These are phyloP conservation scores for Phyllachora maydis DNA, from an alignment of 2,329 filamentous ascomycete species.

Conservation along the genomic window DNA sequence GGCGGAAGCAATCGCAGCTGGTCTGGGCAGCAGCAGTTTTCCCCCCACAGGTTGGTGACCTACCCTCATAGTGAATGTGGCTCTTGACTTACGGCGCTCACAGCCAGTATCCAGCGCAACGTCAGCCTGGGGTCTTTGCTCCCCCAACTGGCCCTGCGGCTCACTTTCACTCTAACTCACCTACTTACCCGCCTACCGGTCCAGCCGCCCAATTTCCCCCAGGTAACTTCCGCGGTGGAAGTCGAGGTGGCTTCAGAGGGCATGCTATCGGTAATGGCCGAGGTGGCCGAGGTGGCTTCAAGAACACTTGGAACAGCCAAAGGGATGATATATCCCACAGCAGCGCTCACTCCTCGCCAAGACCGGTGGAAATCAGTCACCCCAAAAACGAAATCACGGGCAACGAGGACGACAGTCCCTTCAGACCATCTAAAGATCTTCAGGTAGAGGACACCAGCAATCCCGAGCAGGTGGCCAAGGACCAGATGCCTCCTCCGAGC, in stretches of 20 bases:
- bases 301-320: conserved; percentile 9
- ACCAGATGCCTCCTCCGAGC: conserved; percentile 32
- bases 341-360: conserved; percentile 9
- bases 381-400: conserved; percentile 15
- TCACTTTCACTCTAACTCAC: conserved; percentile 30
- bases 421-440: conserved; percentile 41
- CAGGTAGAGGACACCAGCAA: conserved; percentile 40
- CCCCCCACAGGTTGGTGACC: conserved; percentile 18
- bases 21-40: conserved; percentile 14
- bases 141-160: conserved; percentile 29
- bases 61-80: no score
- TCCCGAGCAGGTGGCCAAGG: conserved; percentile 19
- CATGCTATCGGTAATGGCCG: no score
- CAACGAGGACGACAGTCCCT: conserved; percentile 34
- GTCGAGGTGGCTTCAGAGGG: conserved; percentile 16
- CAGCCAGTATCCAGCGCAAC: conserved; percentile 42
- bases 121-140: conserved; percentile 32
- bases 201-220: conserved; percentile 31
- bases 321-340: conserved; percentile 10
- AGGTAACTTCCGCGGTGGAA: conserved; percentile 50
- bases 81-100: no score
- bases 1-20: conserved; percentile 17
- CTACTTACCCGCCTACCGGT: conserved; percentile 34
- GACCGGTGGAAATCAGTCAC: conserved; percentile 7
- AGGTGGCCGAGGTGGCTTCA: conserved; percentile 18